Evolutionary conservation across 1,284 basidiomycete genomes (phyloP).

Genomic region (Hemileia vastatrix): DNA sequence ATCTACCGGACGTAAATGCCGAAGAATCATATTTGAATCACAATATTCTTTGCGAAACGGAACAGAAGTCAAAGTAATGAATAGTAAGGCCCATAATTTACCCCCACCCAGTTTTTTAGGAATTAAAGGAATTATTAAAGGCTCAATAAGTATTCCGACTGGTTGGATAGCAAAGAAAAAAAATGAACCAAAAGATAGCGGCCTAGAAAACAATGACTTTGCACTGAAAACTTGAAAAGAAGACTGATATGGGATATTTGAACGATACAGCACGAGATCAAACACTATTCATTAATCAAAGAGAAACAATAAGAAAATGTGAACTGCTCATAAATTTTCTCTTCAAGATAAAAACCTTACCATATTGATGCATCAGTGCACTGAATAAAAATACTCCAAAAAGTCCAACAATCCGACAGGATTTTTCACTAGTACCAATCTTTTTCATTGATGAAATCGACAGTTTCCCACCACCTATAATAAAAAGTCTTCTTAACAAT

Average conservation of each 20-base stretch:
- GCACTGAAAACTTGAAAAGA: neutral
- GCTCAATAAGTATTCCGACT: slow-evolving; percentile 6
- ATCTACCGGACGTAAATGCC: too few relatives aligned
- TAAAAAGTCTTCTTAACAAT: neutral
- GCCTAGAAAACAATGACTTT: neutral
- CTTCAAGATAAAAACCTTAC: neutral
- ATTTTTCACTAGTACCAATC: neutral
- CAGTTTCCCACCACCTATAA: neutral
- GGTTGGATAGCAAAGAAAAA: slow-evolving; percentile 1
- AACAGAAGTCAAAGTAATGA: slow-evolving; percentile 5
- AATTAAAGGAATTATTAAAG: slow-evolving; percentile 10
- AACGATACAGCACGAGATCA: neutral
- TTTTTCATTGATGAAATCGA: neutral
- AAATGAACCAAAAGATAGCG: neutral
- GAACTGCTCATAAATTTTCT: neutral
- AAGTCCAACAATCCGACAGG: neutral
- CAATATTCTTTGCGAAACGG: too few relatives aligned
- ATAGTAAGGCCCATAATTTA: slow-evolving; percentile 5
- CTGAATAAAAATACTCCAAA: slow-evolving; percentile 5
- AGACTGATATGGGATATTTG: neutral
- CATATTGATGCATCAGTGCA: slow-evolving; percentile 2
- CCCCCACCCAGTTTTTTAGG: slow-evolving; percentile 11
- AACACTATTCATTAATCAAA: neutral
- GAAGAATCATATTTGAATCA: too few relatives aligned
- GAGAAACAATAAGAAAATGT: neutral